phyloP scores from a whole-genome alignment of 1,284 basidiomycete genomes.

The Cryptococcus sp. region DNA sequence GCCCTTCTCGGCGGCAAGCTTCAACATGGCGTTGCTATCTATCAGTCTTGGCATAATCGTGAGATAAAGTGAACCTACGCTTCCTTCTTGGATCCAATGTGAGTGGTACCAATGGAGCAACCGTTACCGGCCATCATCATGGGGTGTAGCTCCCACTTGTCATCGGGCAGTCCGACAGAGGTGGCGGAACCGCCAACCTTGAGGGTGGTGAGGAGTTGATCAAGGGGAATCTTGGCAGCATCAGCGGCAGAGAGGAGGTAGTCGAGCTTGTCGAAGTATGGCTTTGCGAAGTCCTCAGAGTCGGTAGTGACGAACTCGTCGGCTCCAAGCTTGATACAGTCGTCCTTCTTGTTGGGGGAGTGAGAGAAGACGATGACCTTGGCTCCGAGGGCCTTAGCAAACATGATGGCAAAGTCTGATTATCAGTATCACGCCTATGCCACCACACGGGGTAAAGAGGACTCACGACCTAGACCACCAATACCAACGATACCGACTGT shows the following conservation, averaged over 20 bases:
- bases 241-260: constrained; percentile 59
- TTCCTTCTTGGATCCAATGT: constrained; percentile 64
- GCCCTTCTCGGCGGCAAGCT: constrained; percentile 57
- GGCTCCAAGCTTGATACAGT: constrained; percentile 62
- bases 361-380: constrained; percentile 67
- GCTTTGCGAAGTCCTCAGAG: constrained; percentile 49
- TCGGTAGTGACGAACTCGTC: constrained; percentile 53
- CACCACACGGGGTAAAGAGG: constrained; percentile 1
- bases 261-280: constrained; percentile 55
- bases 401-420: constrained; percentile 55
- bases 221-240: constrained; percentile 48
- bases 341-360: constrained; percentile 59
- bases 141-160: constrained; percentile 38
- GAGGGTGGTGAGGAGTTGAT: constrained; percentile 52
- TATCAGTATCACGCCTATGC: not conserved
- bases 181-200: constrained; percentile 57
- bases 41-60: not conserved
- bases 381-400: constrained; percentile 58
- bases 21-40: constrained; percentile 52
- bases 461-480: constrained; percentile 55
- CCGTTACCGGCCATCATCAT: constrained; percentile 49
- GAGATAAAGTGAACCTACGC: constrained; percentile 25
- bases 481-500: constrained; percentile 65
- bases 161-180: constrained; percentile 54
- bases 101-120: constrained; percentile 49